A percentile compares a stretch with the other conserved stretches of the same genome.
Conservation (phyloP, 2,329 filamentous ascomycete species). For the Fusarium illudens region DNA sequence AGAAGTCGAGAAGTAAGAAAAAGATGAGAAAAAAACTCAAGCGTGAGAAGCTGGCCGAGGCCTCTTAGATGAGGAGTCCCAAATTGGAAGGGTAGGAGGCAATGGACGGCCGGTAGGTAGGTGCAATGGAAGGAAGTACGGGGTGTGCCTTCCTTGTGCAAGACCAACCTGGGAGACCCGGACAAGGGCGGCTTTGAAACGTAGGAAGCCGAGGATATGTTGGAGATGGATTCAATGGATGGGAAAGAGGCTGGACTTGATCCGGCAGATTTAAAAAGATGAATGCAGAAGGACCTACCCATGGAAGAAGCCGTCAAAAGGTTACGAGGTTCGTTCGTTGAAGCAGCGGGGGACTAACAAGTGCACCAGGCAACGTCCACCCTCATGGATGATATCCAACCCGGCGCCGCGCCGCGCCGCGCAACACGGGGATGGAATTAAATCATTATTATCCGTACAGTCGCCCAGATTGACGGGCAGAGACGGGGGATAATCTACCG, state of each 20-base stretch:
- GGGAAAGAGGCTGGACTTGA: neutral
- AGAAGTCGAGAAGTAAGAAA: slow-evolving; percentile 8
- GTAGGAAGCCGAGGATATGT: neutral
- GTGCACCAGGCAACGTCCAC: neutral
- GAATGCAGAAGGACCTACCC: neutral
- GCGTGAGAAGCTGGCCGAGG: slow-evolving; percentile 2
- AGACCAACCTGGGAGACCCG: neutral
- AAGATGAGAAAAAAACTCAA: neutral
- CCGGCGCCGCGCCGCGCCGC: neutral
- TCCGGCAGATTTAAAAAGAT: slow-evolving; percentile 2
- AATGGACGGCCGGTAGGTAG: slow-evolving; percentile 12
- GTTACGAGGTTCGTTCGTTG: slow-evolving; percentile 8
- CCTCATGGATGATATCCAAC: neutral
- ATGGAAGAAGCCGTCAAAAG: slow-evolving; percentile 6
- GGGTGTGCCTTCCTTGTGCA: neutral
- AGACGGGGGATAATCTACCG: slow-evolving; percentile 29
- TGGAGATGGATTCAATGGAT: neutral
- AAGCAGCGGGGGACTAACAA: slow-evolving; percentile 5
- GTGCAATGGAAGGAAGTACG: neutral
- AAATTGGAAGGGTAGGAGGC: slow-evolving; percentile 32
- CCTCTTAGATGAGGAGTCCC: slow-evolving; percentile 24
- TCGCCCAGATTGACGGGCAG: slow-evolving; percentile 5
- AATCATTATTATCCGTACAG: too few species aligned
- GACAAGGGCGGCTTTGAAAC: slow-evolving; percentile 9
- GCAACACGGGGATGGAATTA: slow-evolving; percentile 3